A percentile compares a stretch with the other conserved stretches of the same genome.
phyloP scores from a whole-genome alignment of 345 rosid genomes.

The Citrus mangshanensis region DNA sequence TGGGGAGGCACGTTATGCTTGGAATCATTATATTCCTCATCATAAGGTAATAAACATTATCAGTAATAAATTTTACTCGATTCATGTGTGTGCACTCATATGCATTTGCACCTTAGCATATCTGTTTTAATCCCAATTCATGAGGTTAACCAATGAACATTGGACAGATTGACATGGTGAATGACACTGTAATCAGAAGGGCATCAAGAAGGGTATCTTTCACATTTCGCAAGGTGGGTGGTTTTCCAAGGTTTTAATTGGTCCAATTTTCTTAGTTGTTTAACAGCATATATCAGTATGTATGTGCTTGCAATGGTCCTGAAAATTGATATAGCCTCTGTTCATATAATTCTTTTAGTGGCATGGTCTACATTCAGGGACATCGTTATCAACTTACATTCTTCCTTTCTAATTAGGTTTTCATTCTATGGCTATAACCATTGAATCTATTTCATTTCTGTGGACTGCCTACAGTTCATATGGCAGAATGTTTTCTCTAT shows the following conservation, averaged over 20 bases:
- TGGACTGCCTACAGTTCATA: neutral
- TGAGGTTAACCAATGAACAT: conserved; percentile 3
- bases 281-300: neutral
- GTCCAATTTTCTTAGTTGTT: neutral
- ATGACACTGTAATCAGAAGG: conserved; percentile 60
- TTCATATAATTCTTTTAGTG: neutral
- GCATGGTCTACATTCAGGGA: neutral
- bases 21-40: conserved; percentile 97
- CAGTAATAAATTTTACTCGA: neutral
- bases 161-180: conserved; percentile 77
- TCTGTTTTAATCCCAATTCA: neutral
- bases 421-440: neutral
- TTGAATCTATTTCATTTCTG: neutral
- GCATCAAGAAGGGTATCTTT: conserved; percentile 81
- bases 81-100: neutral
- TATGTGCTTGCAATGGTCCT: conserved; percentile 4
- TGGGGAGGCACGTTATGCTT: conserved; percentile 94
- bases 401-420: neutral
- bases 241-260: neutral
- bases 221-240: conserved; percentile 80
- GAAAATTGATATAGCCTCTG: neutral
- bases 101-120: neutral
- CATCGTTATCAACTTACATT: neutral
- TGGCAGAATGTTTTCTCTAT: neutral
- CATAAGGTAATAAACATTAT: conserved; percentile 58